Conservation (phyloP, 306 rosid species). For the Carpinus viminea region DNA sequence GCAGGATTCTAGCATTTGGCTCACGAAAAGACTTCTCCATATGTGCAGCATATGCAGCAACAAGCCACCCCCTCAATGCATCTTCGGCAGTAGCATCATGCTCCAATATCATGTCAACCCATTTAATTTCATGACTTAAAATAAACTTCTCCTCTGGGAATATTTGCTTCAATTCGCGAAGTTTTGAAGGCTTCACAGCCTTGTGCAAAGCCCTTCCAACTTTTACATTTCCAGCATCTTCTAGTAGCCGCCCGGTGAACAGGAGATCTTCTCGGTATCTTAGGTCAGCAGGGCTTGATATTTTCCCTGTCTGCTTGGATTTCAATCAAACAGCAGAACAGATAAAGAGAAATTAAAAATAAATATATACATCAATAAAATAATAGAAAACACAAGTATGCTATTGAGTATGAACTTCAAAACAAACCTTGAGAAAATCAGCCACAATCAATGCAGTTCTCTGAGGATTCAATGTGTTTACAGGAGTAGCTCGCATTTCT, state of each 20-base stretch:
- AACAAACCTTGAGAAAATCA: constrained; percentile 72
- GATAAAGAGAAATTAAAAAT: constrained; percentile 3
- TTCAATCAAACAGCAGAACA: constrained; percentile 1
- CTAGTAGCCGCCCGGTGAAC: constrained; percentile 61
- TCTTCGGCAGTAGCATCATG: constrained; percentile 84
- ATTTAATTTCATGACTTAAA: constrained; percentile 44
- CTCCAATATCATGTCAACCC: constrained; percentile 80
- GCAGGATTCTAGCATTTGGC: constrained; percentile 39
- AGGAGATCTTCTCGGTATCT: constrained; percentile 82
- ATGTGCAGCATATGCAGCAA: constrained; percentile 72
- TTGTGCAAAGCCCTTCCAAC: constrained; percentile 67
- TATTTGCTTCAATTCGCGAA: constrained; percentile 52
- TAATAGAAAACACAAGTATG: constrained; percentile 6
- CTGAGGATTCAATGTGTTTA: constrained; percentile 88
- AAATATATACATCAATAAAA: not conserved
- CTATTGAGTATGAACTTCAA: not conserved
- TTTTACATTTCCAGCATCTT: constrained; percentile 81
- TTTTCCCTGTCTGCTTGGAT: constrained; percentile 53
- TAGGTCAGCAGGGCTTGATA: constrained; percentile 83
- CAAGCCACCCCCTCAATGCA: constrained; percentile 94
- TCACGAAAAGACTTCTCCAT: constrained; percentile 42
- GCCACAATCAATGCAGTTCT: constrained; percentile 90
- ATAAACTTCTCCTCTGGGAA: constrained; percentile 81
- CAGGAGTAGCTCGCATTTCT: constrained; percentile 90
- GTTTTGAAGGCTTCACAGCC: constrained; percentile 72